Conservation (phyloP, 2,329 filamentous ascomycete genomes). For the Cadophora gregata region DNA sequence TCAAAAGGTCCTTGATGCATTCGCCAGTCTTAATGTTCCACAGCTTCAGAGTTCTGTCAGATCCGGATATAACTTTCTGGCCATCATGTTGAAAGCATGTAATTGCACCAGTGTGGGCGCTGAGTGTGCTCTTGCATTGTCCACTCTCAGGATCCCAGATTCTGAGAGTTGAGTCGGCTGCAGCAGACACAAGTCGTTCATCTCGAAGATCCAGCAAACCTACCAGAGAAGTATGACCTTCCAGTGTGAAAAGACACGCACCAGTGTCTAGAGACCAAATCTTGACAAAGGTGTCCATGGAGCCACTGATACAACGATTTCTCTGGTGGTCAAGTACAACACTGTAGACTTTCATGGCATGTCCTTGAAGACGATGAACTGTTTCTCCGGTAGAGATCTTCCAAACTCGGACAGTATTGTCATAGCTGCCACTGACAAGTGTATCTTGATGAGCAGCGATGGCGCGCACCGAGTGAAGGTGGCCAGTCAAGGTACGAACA, state of each 20-base stretch:
- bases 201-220: constrained; percentile 89
- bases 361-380: constrained; percentile 82
- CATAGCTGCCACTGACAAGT: constrained; percentile 96
- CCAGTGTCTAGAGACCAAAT: constrained; percentile 95
- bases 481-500: constrained; percentile 82
- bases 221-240: constrained; percentile 91
- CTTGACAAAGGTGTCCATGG: constrained; percentile 98
- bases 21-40: constrained; percentile 95
- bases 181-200: constrained; percentile 90
- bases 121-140: constrained; percentile 86
- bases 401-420: constrained; percentile 95
- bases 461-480: constrained; percentile 91
- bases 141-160: constrained; percentile 98
- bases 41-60: constrained; percentile 96
- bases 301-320: constrained; percentile 95
- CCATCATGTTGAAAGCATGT: constrained; percentile 99
- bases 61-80: constrained; percentile 95
- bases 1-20: constrained; percentile 90
- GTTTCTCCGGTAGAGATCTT: constrained; percentile 94
- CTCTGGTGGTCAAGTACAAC: constrained; percentile 92
- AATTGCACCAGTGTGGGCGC: constrained; percentile 94
- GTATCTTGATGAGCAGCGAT: constrained; percentile 96
- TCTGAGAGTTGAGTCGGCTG: constrained; percentile 90
- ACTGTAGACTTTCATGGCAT: constrained; percentile 94
- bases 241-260: constrained; percentile 82